Evolutionary conservation across 2,329 filamentous ascomycete species (phyloP).

Genomic region (Botrytis galanthina): DNA sequence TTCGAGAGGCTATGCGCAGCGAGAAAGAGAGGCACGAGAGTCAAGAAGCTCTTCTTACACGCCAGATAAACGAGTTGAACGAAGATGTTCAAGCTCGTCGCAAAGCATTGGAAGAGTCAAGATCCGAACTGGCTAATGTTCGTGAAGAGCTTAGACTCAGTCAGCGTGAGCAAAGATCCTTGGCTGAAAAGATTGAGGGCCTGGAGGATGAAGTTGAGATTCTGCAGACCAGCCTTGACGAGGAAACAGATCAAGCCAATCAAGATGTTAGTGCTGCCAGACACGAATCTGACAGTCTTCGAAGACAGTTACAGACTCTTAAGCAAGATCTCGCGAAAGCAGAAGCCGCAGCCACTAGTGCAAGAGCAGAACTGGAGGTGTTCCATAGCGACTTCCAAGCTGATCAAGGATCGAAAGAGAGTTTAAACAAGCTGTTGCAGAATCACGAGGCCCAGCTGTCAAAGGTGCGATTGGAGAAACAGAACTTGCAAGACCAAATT

Average conservation of each 20-base stretch:
- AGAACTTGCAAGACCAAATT: constrained; percentile 62
- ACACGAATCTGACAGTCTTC: constrained; percentile 43
- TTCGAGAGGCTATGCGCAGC: constrained; percentile 67
- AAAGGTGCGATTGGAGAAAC: constrained; percentile 58
- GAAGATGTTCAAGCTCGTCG: constrained; percentile 68
- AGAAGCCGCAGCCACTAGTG: constrained; percentile 34
- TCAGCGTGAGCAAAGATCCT: constrained; percentile 59
- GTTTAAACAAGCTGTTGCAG: constrained; percentile 55
- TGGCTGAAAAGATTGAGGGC: constrained; percentile 63
- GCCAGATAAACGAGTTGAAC: constrained; percentile 73
- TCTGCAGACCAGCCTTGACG: constrained; percentile 55
- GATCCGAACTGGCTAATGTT: constrained; percentile 62
- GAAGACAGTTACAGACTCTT: constrained; percentile 44
- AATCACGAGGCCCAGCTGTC: constrained; percentile 58
- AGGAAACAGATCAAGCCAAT: constrained; percentile 60
- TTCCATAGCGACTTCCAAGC: constrained; percentile 35
- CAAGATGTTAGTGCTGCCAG: constrained; percentile 47
- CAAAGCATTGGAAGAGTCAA: constrained; percentile 61
- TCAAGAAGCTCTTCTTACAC: constrained; percentile 66
- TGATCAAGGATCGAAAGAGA: constrained; percentile 46
- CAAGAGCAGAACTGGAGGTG: constrained; percentile 35
- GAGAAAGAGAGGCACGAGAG: constrained; percentile 69
- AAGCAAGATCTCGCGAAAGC: constrained; percentile 38
- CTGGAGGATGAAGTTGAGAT: constrained; percentile 77
- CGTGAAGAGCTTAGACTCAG: constrained; percentile 69